Base-by-base conservation (phyloP, 163 green algal species). In the Picocystis sp. region DNA sequence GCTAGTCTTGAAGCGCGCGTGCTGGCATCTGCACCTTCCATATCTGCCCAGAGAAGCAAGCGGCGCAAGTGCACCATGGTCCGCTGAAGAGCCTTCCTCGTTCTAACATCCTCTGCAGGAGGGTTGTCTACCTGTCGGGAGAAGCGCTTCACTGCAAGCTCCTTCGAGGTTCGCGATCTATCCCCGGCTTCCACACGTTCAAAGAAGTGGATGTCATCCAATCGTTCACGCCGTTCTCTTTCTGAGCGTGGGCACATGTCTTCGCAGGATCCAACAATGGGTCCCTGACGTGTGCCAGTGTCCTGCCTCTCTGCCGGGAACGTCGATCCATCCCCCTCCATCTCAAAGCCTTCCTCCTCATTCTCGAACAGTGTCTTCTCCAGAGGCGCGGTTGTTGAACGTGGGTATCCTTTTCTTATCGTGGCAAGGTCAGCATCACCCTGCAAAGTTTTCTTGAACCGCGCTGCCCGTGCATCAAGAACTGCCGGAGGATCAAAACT, bases 61-160 rank as follows among this genome's bases (percentile, higher is more conserved):
- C 29, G 17, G 0, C 71, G 62, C 38, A 91, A 69, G 65, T 92
- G 64, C 1, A 49, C 51, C 70, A 82, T 77, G 14, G 81, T 91
- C 12, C 47, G 47, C 15, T 53, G 11, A 17, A 92, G 64, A 17
- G 79, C 69, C 5, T 46, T 55, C 35, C 64, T 59, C 8, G 81
- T 87, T 43, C 81, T 69, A 44, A 92, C 75, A 13, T 73, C 51
- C 19, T 58, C 54, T 3, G 73, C 63, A 1, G 13, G 24, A n/a
- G 46, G 22, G 25, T 57, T 2, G 8, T 62, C 52, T 48, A 74
- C 57, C 11, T 62, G 78, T 25, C 73, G 62, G 13, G 66, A 62
- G 57, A 79, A 81, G 1, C 62, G 58, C 43, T 80, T 77, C n/a
- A 81, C 71, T 1, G 64, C 65, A 47, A 84, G 52, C 13, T 63